Conservation (phyloP, 2,329 filamentous ascomycete species). For the Colletotrichum navitas region DNA sequence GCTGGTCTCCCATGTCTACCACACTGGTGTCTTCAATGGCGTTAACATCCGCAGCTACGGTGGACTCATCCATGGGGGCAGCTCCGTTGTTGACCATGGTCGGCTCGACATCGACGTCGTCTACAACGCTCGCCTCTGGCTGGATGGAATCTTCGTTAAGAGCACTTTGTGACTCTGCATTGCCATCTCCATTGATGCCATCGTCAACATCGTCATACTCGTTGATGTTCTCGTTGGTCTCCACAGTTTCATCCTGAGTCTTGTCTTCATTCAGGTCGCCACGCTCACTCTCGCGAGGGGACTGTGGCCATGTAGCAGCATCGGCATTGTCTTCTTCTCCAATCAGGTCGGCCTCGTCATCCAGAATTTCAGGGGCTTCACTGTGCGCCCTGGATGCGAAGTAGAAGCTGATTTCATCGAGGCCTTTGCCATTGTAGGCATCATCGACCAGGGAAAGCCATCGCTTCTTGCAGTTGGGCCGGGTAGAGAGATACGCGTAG, state of each 20-base stretch:
- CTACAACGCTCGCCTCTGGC: constrained; percentile 13
- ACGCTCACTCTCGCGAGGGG: constrained; percentile 24
- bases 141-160: constrained; percentile 13
- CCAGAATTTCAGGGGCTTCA: constrained; percentile 43
- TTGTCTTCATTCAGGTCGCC: constrained; percentile 18
- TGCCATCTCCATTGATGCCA: constrained; percentile 11
- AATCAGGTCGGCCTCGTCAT: constrained; percentile 38
- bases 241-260: constrained; percentile 7
- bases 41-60: constrained; percentile 15
- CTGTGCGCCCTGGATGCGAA: constrained; percentile 48
- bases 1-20: constrained; percentile 17
- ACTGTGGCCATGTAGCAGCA: constrained; percentile 32
- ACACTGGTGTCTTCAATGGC: constrained; percentile 6
- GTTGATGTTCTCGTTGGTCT: constrained; percentile 11
- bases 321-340: constrained; percentile 42
- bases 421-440: constrained; percentile 55
- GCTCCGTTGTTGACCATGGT: constrained; percentile 31
- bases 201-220: constrained; percentile 19
- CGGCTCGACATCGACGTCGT: constrained; percentile 24
- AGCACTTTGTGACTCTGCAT: background rate
- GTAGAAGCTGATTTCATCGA: constrained; percentile 56
- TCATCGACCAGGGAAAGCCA: constrained; percentile 57
- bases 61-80: constrained; percentile 20
- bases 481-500: constrained; percentile 59
- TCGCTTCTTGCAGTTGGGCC: constrained; percentile 55